Base-by-base conservation (phyloP, 1,284 basidiomycete species). In the Rhodotorula sp. region DNA sequence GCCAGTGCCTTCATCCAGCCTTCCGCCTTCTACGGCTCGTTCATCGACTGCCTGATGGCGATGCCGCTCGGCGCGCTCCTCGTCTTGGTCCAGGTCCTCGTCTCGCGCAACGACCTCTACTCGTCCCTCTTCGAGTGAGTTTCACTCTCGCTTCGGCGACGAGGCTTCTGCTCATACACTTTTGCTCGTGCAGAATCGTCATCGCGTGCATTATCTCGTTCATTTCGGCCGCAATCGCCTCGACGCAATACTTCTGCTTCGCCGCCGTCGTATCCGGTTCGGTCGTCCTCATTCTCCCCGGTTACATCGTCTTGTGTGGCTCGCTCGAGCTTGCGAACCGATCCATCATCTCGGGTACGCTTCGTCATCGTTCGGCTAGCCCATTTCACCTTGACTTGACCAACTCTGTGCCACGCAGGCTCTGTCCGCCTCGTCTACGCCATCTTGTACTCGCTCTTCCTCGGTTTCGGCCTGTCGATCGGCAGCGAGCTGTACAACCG, bases 241-340 rank as follows among this genome's bases (percentile, higher is more conserved):
- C 87, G n/a, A 86, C 87, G 0, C 80, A 83, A 30, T 82, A 85
- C 63, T 89, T 94, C 71, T 95, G 93, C 81, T 95, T 92, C 78
- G 88, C 91, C 4, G 89, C 92, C 2, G 83, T 95, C 65, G 89
- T 91, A 0, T 91, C 90, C 6, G 86, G 87, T 24, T 89, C 91
- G 6, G 88, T 94, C 68, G 92, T 94, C 7, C 84, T 94, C 62
- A 95, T 95, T 75, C 84, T 95, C 8, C 93, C 91, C 20, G 91
- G 88, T 56, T 91, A 90, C 78, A 89, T 92, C 75, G 89, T 92
- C 22, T 83, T 92, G 16, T 87, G 84, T 70, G 92, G 91, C 53
- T 85, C 89, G 30, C 86, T 95, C 58, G 94, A 95, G 79, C 82
- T 94, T 46, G 81, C 81, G 59, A 75, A 77, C 59, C 73, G 79